phyloP scores from a whole-genome alignment of 352 stramenopile genomes.

The Pythium insidiosum region DNA sequence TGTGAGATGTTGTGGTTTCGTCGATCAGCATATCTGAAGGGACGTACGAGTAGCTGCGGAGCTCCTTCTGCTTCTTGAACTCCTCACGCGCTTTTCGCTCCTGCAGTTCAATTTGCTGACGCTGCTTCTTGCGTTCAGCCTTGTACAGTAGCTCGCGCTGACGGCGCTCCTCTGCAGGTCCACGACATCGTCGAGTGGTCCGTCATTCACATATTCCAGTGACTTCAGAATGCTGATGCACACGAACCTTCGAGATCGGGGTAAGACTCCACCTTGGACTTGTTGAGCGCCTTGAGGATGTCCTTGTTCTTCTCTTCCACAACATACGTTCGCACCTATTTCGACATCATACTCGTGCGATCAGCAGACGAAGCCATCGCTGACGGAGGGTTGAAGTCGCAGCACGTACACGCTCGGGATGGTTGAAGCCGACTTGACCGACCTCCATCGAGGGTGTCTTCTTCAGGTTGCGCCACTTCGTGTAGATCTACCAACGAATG shows the following conservation, averaged over 20 bases:
- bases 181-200: too few species aligned
- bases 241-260: slow-evolving; percentile 81
- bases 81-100: slow-evolving; percentile 47
- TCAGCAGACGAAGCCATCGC: not conserved
- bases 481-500: slow-evolving; percentile 78
- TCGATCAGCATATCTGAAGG: not conserved
- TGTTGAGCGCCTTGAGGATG: slow-evolving; percentile 84
- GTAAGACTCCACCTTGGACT: slow-evolving; percentile 71
- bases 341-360: too few species aligned
- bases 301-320: slow-evolving; percentile 82
- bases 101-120: slow-evolving; percentile 36
- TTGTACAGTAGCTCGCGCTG: slow-evolving; percentile 70
- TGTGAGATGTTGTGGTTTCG: too few species aligned
- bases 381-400: too few species aligned
- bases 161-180: slow-evolving; percentile 40
- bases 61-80: slow-evolving; percentile 65
- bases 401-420: slow-evolving; percentile 44
- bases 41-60: slow-evolving; percentile 68
- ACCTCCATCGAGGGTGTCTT: slow-evolving; percentile 89
- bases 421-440: slow-evolving; percentile 83
- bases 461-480: slow-evolving; percentile 89
- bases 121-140: slow-evolving; percentile 58
- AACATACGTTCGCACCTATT: slow-evolving; percentile 55
- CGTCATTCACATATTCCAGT: too few species aligned
- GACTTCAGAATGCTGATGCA: too few species aligned